Base-by-base conservation (phyloP, 2,329 filamentous ascomycete species). In the Diaporthe ampelina region DNA sequence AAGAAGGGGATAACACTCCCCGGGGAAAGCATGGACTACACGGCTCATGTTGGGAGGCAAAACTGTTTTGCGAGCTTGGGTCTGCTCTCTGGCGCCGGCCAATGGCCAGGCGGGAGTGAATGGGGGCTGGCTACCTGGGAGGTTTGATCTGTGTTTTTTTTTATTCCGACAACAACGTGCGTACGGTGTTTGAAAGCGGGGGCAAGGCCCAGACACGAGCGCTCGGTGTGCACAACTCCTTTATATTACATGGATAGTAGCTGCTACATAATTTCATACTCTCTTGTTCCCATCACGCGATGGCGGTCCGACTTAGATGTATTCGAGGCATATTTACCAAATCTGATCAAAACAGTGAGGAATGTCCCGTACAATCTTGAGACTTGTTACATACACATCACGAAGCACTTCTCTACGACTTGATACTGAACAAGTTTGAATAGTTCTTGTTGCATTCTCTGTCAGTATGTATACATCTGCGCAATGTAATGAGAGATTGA, bases 201-300 rank as follows among this genome's bases (percentile, higher is more conserved):
- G 45, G 29, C 45, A 67, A 24, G 21, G 45, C 63, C 61, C 63
- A 67, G 63, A 52, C 7, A 35, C 29, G 45, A 67, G 63, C 50
- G 45, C 15, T 40, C 37, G 63, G 63, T 52, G 45, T 52, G 63
- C 45, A 37, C 52, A 67, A 37, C 29, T 52, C 37, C 29, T 40
- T 26, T 37, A 67, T 26, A 67, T 52, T 19, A 37, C 52, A 67
- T 67, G 63, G 29, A 52, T 21, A 26, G 15, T 67, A 67, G 45
- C 45, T 67, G 63, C 63, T 67, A 67, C 29, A 37, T 67, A 67
- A 67, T 67, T 40, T 67, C 45, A 52, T 67, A 52, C 29, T 67
- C 29, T 67, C 45, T 67, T 67, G 45, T 67, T 67, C 19, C 45
- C 63, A 15, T 19, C 24, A 4, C 32, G 17, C 26, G 11, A 10